Evolutionary conservation across 2,329 filamentous ascomycete genomes (phyloP), one percentile per base, ranked within the genome.

Genomic region (Penicillium sp.): DNA sequence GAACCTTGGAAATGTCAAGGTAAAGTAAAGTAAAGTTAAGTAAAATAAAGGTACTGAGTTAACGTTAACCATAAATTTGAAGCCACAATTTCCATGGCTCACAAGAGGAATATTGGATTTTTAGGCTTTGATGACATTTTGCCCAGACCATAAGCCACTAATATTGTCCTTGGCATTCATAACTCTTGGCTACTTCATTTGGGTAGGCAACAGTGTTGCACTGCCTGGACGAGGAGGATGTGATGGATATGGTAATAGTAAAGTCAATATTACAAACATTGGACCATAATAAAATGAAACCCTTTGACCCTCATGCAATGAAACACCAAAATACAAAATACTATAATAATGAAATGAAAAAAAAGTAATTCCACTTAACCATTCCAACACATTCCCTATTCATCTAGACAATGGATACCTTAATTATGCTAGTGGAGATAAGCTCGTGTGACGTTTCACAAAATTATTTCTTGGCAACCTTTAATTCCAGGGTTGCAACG

Each of bases 361-460:
- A 22, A 46, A 17, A 45, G 33, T 19, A 30, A 44, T 35, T 26
- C 26, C 10, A 22, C 8, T 44, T 19, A 30, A 14, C 16, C 16
- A 38, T 22, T 38, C 45, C 37, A 57, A 51, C 33, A 58, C 49
- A 57, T 60, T 59, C 55, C 44, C 47, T 33, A 55, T 55, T 57
- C 33, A 55, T 58, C 55, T 41, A 43, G 53, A 53, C 54, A 41
- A 51, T 55, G 33, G 36, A 62, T 60, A 69, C 62, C 55, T 67
- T 69, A 67, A 71, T 68, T 69, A 67, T 71, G 64, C 64, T 68
- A 66, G 67, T 69, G 69, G 68, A 69, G 69, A 70, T 71, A 69
- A 71, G 67, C 69, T 70, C 68, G 68, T 69, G 68, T 63, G 65
- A 70, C 67, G 68, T 72, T 70, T 68, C 69, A 72, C 68, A 60